Percentiles rank a stretch among this genome's conserved stretches.
Conservation (phyloP, 2,329 filamentous ascomycete species). For the Fusarium xylarioides region DNA sequence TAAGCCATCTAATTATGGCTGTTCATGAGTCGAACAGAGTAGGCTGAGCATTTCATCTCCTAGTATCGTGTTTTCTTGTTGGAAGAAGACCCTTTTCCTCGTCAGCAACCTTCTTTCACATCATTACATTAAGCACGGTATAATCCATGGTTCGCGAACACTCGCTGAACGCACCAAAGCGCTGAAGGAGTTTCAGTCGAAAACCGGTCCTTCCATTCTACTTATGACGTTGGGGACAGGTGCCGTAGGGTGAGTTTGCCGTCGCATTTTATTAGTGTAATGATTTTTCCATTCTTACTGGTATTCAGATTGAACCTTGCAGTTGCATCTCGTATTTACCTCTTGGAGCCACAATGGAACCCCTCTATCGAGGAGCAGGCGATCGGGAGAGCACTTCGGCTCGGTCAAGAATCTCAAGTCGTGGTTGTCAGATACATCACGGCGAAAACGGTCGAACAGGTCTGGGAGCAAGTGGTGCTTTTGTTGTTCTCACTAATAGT, state of each 20-base stretch:
- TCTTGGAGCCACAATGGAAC: not conserved
- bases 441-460: not conserved
- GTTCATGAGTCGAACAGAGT: too few species aligned
- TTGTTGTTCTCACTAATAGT: fast-evolving
- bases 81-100: not conserved
- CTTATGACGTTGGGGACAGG: not conserved
- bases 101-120: not conserved
- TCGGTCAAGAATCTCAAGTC: not conserved
- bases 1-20: not conserved
- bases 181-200: not conserved
- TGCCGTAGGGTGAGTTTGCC: not conserved
- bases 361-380: not conserved
- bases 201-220: not conserved
- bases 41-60: fast-evolving
- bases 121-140: not conserved
- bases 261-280: fast-evolving
- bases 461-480: fast-evolving
- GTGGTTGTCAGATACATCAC: not conserved
- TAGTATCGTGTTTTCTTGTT: not conserved
- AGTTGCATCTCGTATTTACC: not conserved
- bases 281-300: not conserved
- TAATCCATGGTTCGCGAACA: not conserved
- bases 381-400: not conserved
- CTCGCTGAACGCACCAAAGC: not conserved
- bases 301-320: not conserved